A percentile compares a stretch with the other conserved stretches of the same genome.
Conservation (phyloP, 2,329 filamentous ascomycete species). For the Verruconis gallopava region DNA sequence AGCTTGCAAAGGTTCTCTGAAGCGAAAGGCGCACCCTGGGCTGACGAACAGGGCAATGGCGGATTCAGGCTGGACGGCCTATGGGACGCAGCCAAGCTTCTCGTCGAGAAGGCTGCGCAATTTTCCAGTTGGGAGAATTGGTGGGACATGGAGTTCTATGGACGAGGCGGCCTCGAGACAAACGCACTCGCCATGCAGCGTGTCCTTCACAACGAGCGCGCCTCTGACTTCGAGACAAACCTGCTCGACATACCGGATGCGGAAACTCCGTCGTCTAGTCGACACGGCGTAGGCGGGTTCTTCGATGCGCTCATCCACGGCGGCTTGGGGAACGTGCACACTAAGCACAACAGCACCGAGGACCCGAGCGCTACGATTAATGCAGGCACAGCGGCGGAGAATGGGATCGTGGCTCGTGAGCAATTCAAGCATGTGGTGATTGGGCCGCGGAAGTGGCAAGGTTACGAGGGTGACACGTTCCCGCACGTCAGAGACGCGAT, state of each 20-base stretch:
- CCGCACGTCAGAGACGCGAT: slow-evolving; percentile 78
- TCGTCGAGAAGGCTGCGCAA: slow-evolving; percentile 45
- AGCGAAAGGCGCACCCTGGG: slow-evolving; percentile 34
- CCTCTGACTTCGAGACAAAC: slow-evolving; percentile 71
- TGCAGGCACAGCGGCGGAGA: slow-evolving; percentile 8
- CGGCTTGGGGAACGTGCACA: slow-evolving; percentile 4
- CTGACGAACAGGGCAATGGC: slow-evolving; percentile 15
- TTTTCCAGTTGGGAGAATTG: slow-evolving; percentile 66
- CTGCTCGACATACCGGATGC: slow-evolving; percentile 60
- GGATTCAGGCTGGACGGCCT: slow-evolving; percentile 45
- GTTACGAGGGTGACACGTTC: slow-evolving; percentile 55
- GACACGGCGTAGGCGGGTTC: slow-evolving; percentile 50
- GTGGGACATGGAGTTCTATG: slow-evolving; percentile 63
- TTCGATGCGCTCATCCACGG: slow-evolving; percentile 7
- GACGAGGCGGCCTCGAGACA: slow-evolving; percentile 63
- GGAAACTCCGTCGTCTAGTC: slow-evolving; percentile 17
- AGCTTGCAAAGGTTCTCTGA: slow-evolving; percentile 55
- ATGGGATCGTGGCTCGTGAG: slow-evolving; percentile 59
- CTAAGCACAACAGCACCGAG: not conserved
- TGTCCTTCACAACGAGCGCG: slow-evolving; percentile 63
- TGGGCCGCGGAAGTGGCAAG: slow-evolving; percentile 67
- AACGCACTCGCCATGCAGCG: slow-evolving; percentile 53
- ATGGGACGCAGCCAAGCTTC: slow-evolving; percentile 46
- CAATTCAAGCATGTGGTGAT: slow-evolving; percentile 93
- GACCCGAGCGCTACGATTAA: slow-evolving; percentile 2